phyloP scores from a whole-genome alignment of 176 grass and related monocot species.

The Sorghum bicolor region Sorghum_bicolor_NCBIv3 NC_012872.2:70313501-70314000 shows the following conservation, averaged over 20 bases:
- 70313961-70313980: constrained; percentile 84
- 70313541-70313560: constrained; percentile 4
- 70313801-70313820: not conserved
- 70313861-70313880: not conserved
- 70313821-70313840: not conserved
- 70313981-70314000: constrained; percentile 54
- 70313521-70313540: not conserved
- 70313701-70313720: not conserved
- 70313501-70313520: constrained; percentile 33
- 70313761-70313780: constrained; percentile 1
- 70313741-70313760: not conserved
- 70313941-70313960: constrained; percentile 64
- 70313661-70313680: not conserved
- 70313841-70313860: not conserved
- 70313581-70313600: constrained; percentile 8
- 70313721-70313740: constrained; percentile 6
- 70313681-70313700: not conserved
- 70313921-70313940: constrained; percentile 90
- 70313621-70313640: not conserved
- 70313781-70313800: not conserved
- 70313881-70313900: constrained; percentile 20
- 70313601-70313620: not conserved
- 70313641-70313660: not conserved
- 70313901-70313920: constrained; percentile 77
- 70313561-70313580: not conserved